A percentile compares a stretch with the other conserved stretches of the same genome.
These are phyloP conservation scores for Kwoniella heveanensis DNA, from an alignment of 768 basidiomycete genomes.

Conservation along the genomic window DNA sequence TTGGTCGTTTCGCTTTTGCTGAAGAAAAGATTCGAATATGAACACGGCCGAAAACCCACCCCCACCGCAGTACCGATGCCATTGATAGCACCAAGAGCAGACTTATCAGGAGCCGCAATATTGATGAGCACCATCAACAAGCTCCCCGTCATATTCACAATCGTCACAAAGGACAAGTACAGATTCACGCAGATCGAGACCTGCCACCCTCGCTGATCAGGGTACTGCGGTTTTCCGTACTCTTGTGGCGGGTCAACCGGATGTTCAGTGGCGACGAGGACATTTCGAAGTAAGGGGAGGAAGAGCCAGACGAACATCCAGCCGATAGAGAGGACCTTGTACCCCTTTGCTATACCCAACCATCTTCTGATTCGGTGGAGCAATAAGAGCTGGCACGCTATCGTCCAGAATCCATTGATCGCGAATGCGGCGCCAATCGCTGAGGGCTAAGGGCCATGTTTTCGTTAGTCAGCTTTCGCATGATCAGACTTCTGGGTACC, in stretches of 20 bases:
- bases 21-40: too few relatives aligned
- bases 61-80: constrained; percentile 49
- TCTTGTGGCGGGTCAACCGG: constrained; percentile 13
- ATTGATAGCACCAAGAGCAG: constrained; percentile 53
- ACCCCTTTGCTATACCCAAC: constrained; percentile 43
- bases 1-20: too few relatives aligned
- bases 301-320: constrained; percentile 48
- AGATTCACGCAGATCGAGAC: constrained; percentile 44
- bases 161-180: constrained; percentile 44
- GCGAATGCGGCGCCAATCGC: constrained; percentile 51
- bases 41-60: too few relatives aligned
- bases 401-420: constrained; percentile 51
- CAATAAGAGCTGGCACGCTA: constrained; percentile 49
- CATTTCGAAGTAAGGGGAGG: constrained; percentile 41
- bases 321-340: constrained; percentile 48
- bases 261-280: constrained; percentile 44
- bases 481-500: neutral
- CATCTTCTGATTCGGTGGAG: constrained; percentile 43
- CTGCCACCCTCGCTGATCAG: constrained; percentile 35
- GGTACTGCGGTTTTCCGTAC: constrained; percentile 20
- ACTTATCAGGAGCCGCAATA: constrained; percentile 46
- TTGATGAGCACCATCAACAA: constrained; percentile 53
- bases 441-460: constrained; percentile 21
- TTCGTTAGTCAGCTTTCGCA: neutral
- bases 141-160: constrained; percentile 42